These are phyloP conservation scores for Kodamaea suecica DNA, from an alignment of 1,139 yeast species.

Conservation along the genomic window DNA sequence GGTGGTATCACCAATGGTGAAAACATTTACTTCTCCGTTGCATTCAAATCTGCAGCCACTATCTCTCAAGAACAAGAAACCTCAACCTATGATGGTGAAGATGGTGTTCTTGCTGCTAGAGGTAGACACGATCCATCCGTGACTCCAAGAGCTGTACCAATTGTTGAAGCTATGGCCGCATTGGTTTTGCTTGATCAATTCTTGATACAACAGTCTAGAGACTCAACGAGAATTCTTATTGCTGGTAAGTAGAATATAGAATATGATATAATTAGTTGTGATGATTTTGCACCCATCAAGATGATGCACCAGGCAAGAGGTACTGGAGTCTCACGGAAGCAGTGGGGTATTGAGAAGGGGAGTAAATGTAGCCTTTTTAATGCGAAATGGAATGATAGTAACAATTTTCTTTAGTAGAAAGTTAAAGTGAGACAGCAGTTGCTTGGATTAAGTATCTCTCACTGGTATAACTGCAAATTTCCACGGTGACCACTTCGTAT, in stretches of 20 bases:
- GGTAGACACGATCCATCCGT: slow-evolving; percentile 99
- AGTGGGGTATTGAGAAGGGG: no score
- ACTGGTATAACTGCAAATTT: no score
- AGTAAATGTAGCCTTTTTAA: no score
- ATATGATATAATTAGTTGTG: no score
- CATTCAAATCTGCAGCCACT: slow-evolving; percentile 97
- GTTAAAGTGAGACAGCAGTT: no score
- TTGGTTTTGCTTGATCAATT: slow-evolving; percentile 84
- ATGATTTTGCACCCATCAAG: no score
- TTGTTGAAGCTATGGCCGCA: slow-evolving; percentile 97
- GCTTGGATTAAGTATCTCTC: no score
- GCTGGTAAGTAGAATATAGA: neutral
- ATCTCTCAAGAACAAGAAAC: slow-evolving; percentile 91
- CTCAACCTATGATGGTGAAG: slow-evolving; percentile 79
- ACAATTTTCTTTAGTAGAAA: no score
- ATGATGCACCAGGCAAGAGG: no score
- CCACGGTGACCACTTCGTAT: no score
- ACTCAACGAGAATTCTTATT: slow-evolving; percentile 19
- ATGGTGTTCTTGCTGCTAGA: slow-evolving; percentile 87
- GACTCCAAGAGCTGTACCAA: slow-evolving; percentile 97
- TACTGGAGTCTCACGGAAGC: no score
- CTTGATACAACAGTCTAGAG: slow-evolving; percentile 84
- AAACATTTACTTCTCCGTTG: slow-evolving; percentile 87
- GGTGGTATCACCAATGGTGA: slow-evolving; percentile 98
- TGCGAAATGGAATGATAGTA: no score